Evolutionary conservation across 2,329 filamentous ascomycete genomes (phyloP).

Genomic region (Zasmidium cellare): DNA sequence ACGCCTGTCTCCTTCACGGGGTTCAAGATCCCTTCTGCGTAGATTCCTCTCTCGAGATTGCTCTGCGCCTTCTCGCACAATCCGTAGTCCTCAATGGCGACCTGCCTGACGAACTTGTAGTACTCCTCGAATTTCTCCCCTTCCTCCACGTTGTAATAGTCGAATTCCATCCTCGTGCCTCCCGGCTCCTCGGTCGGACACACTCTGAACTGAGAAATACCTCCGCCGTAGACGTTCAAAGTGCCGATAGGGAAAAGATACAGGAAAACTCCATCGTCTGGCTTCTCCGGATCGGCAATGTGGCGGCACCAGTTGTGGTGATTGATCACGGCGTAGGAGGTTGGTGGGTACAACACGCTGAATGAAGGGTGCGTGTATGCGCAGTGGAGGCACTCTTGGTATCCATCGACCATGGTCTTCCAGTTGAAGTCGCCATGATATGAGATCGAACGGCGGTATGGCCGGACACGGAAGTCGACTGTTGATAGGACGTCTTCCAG

Average conservation of each 20-base stretch:
- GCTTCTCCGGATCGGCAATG: not conserved
- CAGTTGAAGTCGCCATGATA: slow-evolving; percentile 60
- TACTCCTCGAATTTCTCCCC: slow-evolving; percentile 59
- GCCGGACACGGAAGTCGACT: slow-evolving; percentile 57
- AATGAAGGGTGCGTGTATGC: not conserved
- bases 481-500: slow-evolving; percentile 50
- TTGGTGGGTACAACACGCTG: not conserved
- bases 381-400: slow-evolving; percentile 54
- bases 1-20: slow-evolving; percentile 58
- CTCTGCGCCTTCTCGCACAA: slow-evolving; percentile 59
- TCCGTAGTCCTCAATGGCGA: slow-evolving; percentile 56
- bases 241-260: slow-evolving; percentile 60
- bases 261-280: not conserved
- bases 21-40: slow-evolving; percentile 57
- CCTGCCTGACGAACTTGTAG: slow-evolving; percentile 57
- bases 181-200: slow-evolving; percentile 53
- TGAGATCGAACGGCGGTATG: slow-evolving; percentile 54
- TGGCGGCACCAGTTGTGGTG: not conserved
- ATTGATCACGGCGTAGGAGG: not conserved
- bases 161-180: slow-evolving; percentile 58
- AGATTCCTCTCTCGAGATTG: slow-evolving; percentile 56
- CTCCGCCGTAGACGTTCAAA: slow-evolving; percentile 58
- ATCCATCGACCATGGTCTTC: slow-evolving; percentile 62
- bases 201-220: slow-evolving; percentile 58
- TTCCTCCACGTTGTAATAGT: slow-evolving; percentile 55